Evolutionary conservation across 2,329 filamentous ascomycete species (phyloP).

Genomic region (Aspergillus awamori): DNA sequence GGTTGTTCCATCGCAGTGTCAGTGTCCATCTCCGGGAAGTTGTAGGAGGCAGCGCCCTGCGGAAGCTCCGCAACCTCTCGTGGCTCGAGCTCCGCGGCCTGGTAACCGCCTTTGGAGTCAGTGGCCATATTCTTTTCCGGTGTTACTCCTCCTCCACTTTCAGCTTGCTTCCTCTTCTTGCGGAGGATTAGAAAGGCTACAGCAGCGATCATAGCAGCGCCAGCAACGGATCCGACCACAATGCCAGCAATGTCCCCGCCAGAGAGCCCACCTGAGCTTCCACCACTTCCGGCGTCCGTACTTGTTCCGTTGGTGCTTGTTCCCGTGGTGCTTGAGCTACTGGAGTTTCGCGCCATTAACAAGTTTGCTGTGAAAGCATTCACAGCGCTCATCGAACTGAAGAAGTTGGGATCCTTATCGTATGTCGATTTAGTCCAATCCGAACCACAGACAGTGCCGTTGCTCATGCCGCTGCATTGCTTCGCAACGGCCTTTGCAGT

Average conservation of each 20-base stretch:
- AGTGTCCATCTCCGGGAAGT: not conserved
- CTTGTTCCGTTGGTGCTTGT: not conserved
- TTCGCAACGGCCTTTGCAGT: not conserved
- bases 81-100: not conserved
- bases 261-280: not conserved
- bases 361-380: not conserved
- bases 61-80: not conserved
- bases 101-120: not conserved
- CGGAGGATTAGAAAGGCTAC: not conserved
- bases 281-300: not conserved
- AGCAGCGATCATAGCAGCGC: not conserved
- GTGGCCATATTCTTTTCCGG: not conserved
- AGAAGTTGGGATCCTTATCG: not conserved
- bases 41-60: not conserved
- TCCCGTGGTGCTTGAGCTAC: not conserved
- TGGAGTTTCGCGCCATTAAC: not conserved
- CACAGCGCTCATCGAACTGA: not conserved
- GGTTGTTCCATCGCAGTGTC: not conserved
- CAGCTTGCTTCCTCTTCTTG: not conserved
- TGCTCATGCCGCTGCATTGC: not conserved
- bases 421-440: not conserved
- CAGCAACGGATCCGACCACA: slow-evolving; percentile 2
- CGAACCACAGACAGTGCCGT: not conserved
- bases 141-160: not conserved
- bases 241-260: slow-evolving; percentile 1